Percentiles rank a stretch among this genome's conserved stretches.
phyloP scores from a whole-genome alignment of 768 basidiomycete species.

The Piloderma croceum region DNA sequence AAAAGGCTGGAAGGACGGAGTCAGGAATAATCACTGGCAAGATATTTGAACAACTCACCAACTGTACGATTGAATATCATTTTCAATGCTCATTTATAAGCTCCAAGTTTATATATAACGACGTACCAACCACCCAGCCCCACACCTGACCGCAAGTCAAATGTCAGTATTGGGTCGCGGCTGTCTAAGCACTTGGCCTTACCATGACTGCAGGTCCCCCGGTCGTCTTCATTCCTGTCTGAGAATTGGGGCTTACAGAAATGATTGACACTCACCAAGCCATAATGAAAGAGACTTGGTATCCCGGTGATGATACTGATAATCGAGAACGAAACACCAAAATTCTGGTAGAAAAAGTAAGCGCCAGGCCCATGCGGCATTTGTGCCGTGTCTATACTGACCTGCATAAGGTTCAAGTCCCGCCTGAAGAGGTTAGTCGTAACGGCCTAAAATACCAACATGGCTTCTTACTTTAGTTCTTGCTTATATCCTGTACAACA shows the following conservation, averaged over 20 bases:
- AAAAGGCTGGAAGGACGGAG: slow-evolving; percentile 37
- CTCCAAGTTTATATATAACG: slow-evolving; percentile 16
- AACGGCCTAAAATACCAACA: slow-evolving; percentile 6
- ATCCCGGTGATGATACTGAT: slow-evolving; percentile 72
- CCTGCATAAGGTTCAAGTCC: slow-evolving; percentile 59
- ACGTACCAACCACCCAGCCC: slow-evolving; percentile 65
- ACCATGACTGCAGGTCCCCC: slow-evolving; percentile 77
- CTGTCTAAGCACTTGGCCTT: no score
- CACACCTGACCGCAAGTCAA: no score
- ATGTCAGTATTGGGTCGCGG: no score
- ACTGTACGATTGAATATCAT: no score
- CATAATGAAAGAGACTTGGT: slow-evolving; percentile 63
- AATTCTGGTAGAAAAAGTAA: slow-evolving; percentile 42
- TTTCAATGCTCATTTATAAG: slow-evolving; percentile 4
- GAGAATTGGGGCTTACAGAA: background rate
- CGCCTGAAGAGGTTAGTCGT: slow-evolving; percentile 34
- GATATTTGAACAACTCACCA: background rate
- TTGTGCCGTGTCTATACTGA: slow-evolving; percentile 12
- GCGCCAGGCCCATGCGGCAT: background rate
- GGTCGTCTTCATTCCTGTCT: slow-evolving; percentile 42
- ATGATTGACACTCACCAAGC: slow-evolving; percentile 43
- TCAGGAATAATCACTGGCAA: no score
- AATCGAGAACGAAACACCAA: slow-evolving; percentile 70
- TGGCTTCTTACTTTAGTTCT: slow-evolving; percentile 57
- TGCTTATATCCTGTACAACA: no score